These are phyloP conservation scores for Eugenia klotzschiana DNA, from an alignment of 441 rosid genomes.

Conservation along the genomic window DNA sequence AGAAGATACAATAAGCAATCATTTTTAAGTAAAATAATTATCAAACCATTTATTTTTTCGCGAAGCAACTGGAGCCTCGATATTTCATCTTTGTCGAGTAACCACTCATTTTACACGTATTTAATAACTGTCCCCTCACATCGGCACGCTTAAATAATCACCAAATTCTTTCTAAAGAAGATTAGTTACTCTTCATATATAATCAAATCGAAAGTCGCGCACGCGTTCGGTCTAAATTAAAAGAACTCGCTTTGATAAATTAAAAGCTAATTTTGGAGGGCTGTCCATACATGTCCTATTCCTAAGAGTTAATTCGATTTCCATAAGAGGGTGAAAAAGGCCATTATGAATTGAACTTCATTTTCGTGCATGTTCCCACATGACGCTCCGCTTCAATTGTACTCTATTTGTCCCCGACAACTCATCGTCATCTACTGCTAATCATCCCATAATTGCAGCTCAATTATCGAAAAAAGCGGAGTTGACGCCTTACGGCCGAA, in stretches of 20 bases:
- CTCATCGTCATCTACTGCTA: neutral
- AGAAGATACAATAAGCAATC: too few relatives aligned
- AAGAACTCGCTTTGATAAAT: neutral
- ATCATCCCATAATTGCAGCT: neutral
- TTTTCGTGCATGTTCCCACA: neutral
- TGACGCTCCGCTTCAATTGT: neutral
- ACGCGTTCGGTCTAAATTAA: neutral
- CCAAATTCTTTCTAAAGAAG: neutral
- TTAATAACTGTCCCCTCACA: neutral
- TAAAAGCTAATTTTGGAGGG: neutral
- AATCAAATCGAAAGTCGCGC: neutral
- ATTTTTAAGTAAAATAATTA: too few relatives aligned
- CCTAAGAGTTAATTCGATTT: neutral
- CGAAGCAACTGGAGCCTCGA: too few relatives aligned
- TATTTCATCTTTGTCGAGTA: neutral
- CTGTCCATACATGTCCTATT: neutral
- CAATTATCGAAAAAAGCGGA: neutral
- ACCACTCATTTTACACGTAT: neutral
- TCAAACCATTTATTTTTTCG: too few relatives aligned
- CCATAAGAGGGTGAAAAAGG: neutral
- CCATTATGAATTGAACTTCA: neutral
- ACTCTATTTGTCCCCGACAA: neutral
- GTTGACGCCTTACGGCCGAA: neutral
- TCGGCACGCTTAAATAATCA: neutral
- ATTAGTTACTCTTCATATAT: neutral